phyloP scores from a whole-genome alignment of 1,139 yeast genomes.

The Taphrina deformans region DNA sequence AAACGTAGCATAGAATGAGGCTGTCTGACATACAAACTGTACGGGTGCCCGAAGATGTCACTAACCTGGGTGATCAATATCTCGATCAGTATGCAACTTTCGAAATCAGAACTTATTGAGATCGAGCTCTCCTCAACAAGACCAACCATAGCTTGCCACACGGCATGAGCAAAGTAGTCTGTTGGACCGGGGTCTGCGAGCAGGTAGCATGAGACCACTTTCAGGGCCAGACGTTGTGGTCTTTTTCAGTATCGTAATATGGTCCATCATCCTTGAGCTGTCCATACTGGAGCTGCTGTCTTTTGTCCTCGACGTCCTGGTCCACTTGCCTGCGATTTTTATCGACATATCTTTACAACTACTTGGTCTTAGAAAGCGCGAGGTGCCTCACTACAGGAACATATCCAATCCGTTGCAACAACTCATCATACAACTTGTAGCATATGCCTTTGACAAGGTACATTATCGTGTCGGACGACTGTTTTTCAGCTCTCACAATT shows the following conservation, averaged over 20 bases:
- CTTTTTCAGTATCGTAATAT: background rate
- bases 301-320: background rate
- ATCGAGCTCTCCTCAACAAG: too few relatives aligned
- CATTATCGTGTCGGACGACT: background rate
- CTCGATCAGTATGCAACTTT: too few relatives aligned
- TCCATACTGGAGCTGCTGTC: background rate
- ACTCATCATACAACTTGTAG: constrained; percentile 1
- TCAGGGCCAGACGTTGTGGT: background rate
- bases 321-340: background rate
- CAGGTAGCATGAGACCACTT: background rate
- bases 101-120: too few relatives aligned
- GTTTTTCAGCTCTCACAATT: background rate
- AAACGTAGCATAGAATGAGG: too few relatives aligned
- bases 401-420: constrained; percentile 1
- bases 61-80: too few relatives aligned
- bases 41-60: too few relatives aligned
- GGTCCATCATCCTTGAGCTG: background rate
- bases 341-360: background rate
- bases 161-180: too few relatives aligned
- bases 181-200: too few relatives aligned
- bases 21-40: too few relatives aligned
- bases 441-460: constrained; percentile 1
- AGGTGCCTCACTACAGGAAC: background rate
- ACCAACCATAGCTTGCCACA: too few relatives aligned
- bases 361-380: background rate